Percentiles rank a stretch among this genome's conserved stretches.
phyloP scores from a whole-genome alignment of 139 green algal species.

The Desmodesmus armatus region DNA sequence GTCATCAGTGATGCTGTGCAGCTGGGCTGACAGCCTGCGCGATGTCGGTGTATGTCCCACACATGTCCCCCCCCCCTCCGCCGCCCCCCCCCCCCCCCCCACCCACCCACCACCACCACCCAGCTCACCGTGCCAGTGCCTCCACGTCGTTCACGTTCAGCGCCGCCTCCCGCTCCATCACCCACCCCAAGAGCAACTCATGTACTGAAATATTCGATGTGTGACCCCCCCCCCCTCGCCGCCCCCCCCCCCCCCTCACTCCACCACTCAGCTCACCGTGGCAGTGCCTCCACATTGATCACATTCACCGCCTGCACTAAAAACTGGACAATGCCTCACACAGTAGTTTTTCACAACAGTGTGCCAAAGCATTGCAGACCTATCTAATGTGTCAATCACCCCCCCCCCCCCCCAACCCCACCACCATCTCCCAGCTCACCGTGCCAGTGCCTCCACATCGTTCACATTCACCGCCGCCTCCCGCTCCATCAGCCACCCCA shows the following conservation, averaged over 20 bases:
- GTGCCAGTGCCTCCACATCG: conserved; percentile 37
- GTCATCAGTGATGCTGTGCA: background rate
- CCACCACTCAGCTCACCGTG: background rate
- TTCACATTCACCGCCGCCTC: conserved; percentile 34
- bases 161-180: conserved; percentile 33
- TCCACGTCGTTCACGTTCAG: conserved; percentile 34
- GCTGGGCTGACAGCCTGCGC: too few relatives aligned
- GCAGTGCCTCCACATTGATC: background rate
- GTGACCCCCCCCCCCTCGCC: too few relatives aligned
- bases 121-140: conserved; percentile 26
- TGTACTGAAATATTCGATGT: too few relatives aligned
- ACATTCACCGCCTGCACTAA: background rate
- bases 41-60: background rate
- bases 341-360: background rate
- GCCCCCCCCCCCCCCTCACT: background rate
- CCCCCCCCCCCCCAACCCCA: background rate
- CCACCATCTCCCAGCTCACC: background rate
- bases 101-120: too few relatives aligned
- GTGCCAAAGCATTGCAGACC: background rate
- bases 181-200: conserved; percentile 32
- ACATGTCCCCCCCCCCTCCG: background rate
- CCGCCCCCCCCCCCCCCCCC: background rate
- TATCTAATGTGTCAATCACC: background rate
- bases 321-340: background rate
- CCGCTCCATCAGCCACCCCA: conserved; percentile 26